Base-by-base conservation (phyloP, 345 rosid species). In the Excoecaria agallocha region DNA sequence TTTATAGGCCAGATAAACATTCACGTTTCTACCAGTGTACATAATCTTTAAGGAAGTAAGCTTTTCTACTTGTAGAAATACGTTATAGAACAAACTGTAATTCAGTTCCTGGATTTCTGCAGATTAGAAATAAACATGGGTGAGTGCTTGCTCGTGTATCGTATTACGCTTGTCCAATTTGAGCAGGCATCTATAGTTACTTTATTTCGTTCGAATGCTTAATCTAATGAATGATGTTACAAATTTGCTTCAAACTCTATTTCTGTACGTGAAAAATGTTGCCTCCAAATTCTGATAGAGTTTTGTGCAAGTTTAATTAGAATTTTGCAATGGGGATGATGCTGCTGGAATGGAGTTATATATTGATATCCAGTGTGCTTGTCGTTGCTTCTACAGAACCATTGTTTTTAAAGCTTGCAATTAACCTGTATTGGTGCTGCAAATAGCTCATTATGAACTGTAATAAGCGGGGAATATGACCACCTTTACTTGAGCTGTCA, bases 61-160 rank as follows among this genome's bases (percentile, higher is more conserved):
- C 56, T 71, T 59, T 49, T 24, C 24, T 59, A 20, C 25, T 15
- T 57, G 12, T 71, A 48, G 52, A 70, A 59, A 59, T 48, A 45
- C 25, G 66, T 58, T 12, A 12, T 17, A 58, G 30, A 30, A 41
- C 35, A 13, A 57, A 6, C 9, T 22, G 16, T 22, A 57, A 6
- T 70, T 57, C 20, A 20, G 20, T 48, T 20, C 39, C 24, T 37
- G 24, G 12, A 6, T 46, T 66, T 20, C 12, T 66, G 30, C 4
- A 11, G 20, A 49, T 67, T 48, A 41, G 56, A 50, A 46, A 45
- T 45, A 64, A n/a, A 3, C 15, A 17, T 4, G 41, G 49, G 68
- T 41, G 68, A 43, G 22, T 0, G 19, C n/a, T 5, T 35, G 41
- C 65, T 55, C 59, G 8, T 25, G 22, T 57, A 57, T 57, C 37